Evolutionary conservation across 1,284 basidiomycete genomes (phyloP), one percentile per base, ranked within the genome.

Genomic region (Ganoderma boninense): DNA sequence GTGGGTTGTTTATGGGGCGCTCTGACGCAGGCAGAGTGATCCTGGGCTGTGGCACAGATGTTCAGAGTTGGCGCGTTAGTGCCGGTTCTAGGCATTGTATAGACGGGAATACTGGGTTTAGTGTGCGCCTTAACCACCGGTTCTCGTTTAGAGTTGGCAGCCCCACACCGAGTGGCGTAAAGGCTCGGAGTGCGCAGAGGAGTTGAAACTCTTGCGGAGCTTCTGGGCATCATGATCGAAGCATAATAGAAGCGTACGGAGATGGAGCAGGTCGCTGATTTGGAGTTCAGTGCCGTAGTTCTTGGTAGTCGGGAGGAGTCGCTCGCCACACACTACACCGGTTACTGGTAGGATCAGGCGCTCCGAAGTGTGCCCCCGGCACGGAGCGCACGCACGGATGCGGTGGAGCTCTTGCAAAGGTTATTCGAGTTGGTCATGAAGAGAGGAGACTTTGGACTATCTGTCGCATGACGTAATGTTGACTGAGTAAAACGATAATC

Each of bases 21-120:
- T 26, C 23, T 14, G 23, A 23, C 3, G 23, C 2, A 11, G 23
- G 49, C 26, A 4, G 49, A 14, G 23, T 13, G 23, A 23, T 2
- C 26, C 49, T 14, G 23, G 65, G 42, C 13, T 40, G 60, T 65
- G 67, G 60, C 56, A 52, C 62, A 43, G 62, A 56, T 66, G 52
- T 49, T 56, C 56, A 63, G 65, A 29, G 43, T 40, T n/a, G n/a
- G 46, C 20, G 46, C 46, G 8, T 8, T 1, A 32, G 18, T 10
- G 46, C n/a, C 20, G 46, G 20, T 49, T 49, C n/a, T 18, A n/a
- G 29, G 43, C 18, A 68, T 14, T 42, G 67, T n/a, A 23, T 65
- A 54, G n/a, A 66, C 62, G 64, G 67, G 66, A 62, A 66, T 42
- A 60, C 52, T 1, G 26, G 65, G 43, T 29, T 44, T 29, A 29